Evolutionary conservation across 2,329 filamentous ascomycete species (phyloP).

Genomic region (Neonectria magnoliae): DNA sequence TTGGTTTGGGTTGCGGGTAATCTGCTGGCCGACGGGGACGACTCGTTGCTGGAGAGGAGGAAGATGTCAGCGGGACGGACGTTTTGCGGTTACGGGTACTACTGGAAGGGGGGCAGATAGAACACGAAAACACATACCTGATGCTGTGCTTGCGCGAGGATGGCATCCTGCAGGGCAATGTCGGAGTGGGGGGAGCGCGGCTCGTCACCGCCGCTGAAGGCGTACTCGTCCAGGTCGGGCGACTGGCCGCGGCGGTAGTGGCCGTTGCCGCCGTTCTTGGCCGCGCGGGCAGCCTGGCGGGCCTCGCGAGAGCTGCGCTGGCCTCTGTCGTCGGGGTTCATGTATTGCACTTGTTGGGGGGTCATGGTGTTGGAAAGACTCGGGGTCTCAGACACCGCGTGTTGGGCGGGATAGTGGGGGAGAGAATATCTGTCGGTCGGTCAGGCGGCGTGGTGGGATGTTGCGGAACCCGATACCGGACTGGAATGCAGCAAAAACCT

Average conservation of each 20-base stretch:
- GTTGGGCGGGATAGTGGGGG: background rate
- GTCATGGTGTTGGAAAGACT: constrained; percentile 9
- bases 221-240: constrained; percentile 39
- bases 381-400: background rate
- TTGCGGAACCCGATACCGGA: too few relatives aligned
- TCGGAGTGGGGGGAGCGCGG: constrained; percentile 42
- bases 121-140: constrained; percentile 30
- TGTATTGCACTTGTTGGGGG: constrained; percentile 19
- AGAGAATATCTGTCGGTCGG: too few relatives aligned
- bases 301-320: constrained; percentile 41
- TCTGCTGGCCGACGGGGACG: constrained; percentile 38
- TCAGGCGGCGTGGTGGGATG: background rate
- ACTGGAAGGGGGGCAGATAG: background rate
- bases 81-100: constrained; percentile 9
- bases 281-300: constrained; percentile 38
- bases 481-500: too few relatives aligned
- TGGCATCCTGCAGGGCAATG: constrained; percentile 43
- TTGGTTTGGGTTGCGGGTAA: constrained; percentile 32
- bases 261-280: constrained; percentile 36
- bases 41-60: constrained; percentile 34
- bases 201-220: constrained; percentile 37
- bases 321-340: constrained; percentile 24
- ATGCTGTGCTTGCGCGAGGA: constrained; percentile 43
- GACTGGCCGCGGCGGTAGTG: constrained; percentile 41
- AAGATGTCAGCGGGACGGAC: background rate